Conservation (phyloP, 345 rosid genomes). For the Ricinus communis region DNA sequence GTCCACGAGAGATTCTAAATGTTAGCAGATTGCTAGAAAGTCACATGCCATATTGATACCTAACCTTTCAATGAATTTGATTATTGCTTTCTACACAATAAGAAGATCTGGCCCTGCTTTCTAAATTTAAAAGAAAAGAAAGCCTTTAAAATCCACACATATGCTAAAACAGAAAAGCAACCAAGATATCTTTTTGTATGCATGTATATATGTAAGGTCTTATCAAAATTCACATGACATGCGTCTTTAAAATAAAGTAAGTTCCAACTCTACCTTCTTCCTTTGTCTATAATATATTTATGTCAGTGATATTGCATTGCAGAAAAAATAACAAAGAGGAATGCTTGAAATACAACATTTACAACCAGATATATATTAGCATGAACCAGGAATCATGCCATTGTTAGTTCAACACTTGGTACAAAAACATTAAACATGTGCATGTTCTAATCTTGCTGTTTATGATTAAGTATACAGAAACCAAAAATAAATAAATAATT, state of each 20-base stretch:
- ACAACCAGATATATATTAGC: neutral
- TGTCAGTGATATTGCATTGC: neutral
- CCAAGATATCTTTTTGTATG: neutral
- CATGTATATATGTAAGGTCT: neutral
- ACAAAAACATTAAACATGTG: neutral
- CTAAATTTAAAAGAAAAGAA: too few species aligned
- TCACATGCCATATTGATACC: neutral
- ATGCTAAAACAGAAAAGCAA: neutral
- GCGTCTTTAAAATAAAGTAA: neutral
- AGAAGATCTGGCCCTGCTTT: neutral
- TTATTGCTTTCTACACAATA: neutral
- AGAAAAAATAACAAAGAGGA: neutral
- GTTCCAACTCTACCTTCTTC: neutral
- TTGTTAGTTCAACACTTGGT: neutral
- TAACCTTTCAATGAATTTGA: neutral
- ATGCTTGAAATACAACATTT: neutral
- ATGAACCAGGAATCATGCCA: neutral
- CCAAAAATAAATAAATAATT: too few species aligned
- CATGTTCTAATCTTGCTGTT: neutral
- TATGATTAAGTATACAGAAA: too few species aligned
- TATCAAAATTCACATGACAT: neutral
- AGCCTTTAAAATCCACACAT: too few species aligned
- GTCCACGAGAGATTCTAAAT: neutral
- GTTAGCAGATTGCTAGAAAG: neutral
- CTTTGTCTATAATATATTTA: neutral